Conservation (phyloP, 306 rosid species). For the Morella rubra region DNA sequence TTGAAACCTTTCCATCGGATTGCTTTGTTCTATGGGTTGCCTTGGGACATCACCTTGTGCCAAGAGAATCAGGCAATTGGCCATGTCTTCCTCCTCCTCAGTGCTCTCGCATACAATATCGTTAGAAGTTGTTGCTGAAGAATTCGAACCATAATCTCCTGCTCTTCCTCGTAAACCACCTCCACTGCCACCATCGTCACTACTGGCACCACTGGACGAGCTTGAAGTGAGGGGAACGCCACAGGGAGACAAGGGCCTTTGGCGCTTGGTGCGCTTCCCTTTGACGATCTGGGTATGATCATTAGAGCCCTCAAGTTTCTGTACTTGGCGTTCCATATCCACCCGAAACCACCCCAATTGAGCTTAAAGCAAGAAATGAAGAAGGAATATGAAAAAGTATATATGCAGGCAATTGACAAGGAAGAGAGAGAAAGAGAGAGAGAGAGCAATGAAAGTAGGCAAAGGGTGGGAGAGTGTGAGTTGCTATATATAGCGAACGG, state of each 20-base stretch:
- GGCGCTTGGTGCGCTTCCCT: constrained; percentile 69
- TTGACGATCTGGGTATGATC: constrained; percentile 34
- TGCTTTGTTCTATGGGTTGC: background rate
- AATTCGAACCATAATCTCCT: constrained; percentile 41
- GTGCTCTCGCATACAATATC: constrained; percentile 37
- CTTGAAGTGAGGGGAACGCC: constrained; percentile 39
- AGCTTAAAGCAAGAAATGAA: background rate
- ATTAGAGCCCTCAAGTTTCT: constrained; percentile 32
- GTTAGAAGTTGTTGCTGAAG: constrained; percentile 42
- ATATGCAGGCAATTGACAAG: background rate
- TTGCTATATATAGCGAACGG: constrained; percentile 24
- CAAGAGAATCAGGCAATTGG: constrained; percentile 81
- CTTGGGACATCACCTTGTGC: constrained; percentile 55
- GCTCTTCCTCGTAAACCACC: background rate
- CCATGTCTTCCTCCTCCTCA: constrained; percentile 93
- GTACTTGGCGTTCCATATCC: constrained; percentile 43
- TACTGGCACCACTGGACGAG: constrained; percentile 45
- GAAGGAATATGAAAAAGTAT: constrained; percentile 16
- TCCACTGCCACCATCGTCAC: constrained; percentile 6
- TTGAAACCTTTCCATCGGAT: constrained; percentile 18
- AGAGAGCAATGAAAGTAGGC: constrained; percentile 17
- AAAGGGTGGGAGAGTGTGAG: constrained; percentile 22
- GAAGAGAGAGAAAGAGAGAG: constrained; percentile 16
- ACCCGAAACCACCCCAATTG: background rate
- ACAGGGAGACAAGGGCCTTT: constrained; percentile 39